phyloP scores from a whole-genome alignment of 225 moss, liverwort and hornwort genomes.

The Sphagnum contortum region DNA sequence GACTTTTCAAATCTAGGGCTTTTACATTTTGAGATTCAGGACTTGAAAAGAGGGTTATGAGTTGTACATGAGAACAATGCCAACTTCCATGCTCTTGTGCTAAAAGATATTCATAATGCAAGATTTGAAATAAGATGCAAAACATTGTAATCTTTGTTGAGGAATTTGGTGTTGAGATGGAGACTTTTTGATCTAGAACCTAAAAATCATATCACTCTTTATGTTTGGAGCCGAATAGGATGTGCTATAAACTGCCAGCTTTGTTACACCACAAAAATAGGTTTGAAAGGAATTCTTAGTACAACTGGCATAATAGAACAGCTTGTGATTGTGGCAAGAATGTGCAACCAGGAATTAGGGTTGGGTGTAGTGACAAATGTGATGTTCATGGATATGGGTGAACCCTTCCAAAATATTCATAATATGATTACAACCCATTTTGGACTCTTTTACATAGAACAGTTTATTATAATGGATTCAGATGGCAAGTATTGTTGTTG shows the following conservation, averaged over 20 bases:
- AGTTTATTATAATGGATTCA: too few relatives aligned
- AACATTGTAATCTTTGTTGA: conserved; percentile 66
- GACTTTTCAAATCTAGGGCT: too few relatives aligned
- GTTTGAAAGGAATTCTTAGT: conserved; percentile 56
- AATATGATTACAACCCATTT: conserved; percentile 52
- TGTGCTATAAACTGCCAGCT: conserved; percentile 98
- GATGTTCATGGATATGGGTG: conserved; percentile 97
- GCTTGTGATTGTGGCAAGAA: conserved; percentile 66
- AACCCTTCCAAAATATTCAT: conserved; percentile 76
- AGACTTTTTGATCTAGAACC: conserved; percentile 69
- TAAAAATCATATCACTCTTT: conserved; percentile 60
- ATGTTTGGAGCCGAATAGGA: conserved; percentile 90
- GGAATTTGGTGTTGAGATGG: conserved; percentile 48
- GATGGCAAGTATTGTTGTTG: too few relatives aligned
- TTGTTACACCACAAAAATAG: conserved; percentile 87
- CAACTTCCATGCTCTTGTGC: conserved; percentile 29
- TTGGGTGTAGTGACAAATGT: conserved; percentile 51
- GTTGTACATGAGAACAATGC: conserved; percentile 35
- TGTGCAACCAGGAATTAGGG: conserved; percentile 38
- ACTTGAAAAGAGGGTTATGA: conserved; percentile 37
- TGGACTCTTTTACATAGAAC: too few relatives aligned
- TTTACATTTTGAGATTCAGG: too few relatives aligned
- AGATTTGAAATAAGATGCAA: conserved; percentile 62
- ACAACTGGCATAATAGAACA: conserved; percentile 88
- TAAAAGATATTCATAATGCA: conserved; percentile 46